Conservation (phyloP, 2,329 filamentous ascomycete species). For the Leptographium radiaticola region DNA sequence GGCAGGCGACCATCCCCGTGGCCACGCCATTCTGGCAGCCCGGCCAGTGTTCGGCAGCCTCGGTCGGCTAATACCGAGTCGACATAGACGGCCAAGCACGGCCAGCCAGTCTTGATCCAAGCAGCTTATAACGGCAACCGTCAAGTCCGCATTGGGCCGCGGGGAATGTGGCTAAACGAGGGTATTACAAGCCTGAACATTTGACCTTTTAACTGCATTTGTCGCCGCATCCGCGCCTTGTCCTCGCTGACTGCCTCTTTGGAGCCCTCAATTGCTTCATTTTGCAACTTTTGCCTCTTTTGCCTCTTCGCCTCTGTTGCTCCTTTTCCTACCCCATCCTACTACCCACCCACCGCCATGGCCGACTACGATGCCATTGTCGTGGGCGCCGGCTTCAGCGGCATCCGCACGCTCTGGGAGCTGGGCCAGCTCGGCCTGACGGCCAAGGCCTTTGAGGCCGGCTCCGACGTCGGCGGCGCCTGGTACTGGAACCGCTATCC, state of each 20-base stretch:
- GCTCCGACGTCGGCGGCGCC: constrained; percentile 57
- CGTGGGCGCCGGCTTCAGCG: constrained; percentile 59
- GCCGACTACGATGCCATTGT: constrained; percentile 40
- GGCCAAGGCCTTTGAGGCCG: constrained; percentile 55
- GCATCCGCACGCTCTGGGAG: constrained; percentile 59
- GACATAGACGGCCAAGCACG: not conserved
- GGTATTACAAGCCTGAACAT: too few relatives aligned
- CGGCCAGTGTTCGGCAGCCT: not conserved
- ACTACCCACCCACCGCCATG: not conserved
- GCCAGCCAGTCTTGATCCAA: not conserved
- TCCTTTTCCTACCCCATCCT: not conserved
- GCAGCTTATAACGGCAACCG: not conserved
- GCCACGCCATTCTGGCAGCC: too few relatives aligned
- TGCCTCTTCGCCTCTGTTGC: not conserved
- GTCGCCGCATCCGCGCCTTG: too few relatives aligned
- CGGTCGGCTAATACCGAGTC: not conserved
- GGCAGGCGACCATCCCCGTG: too few relatives aligned
- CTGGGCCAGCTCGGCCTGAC: constrained; percentile 38
- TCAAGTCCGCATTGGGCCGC: not conserved
- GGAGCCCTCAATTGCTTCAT: too few relatives aligned
- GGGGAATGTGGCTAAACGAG: too few relatives aligned
- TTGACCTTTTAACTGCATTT: too few relatives aligned
- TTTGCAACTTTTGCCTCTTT: not conserved
- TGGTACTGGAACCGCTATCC: constrained; percentile 71
- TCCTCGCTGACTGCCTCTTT: too few relatives aligned